These are phyloP conservation scores for Kentomonas sorsogonicus DNA, from an alignment of 208 protist genomes.

Conservation along the genomic window DNA sequence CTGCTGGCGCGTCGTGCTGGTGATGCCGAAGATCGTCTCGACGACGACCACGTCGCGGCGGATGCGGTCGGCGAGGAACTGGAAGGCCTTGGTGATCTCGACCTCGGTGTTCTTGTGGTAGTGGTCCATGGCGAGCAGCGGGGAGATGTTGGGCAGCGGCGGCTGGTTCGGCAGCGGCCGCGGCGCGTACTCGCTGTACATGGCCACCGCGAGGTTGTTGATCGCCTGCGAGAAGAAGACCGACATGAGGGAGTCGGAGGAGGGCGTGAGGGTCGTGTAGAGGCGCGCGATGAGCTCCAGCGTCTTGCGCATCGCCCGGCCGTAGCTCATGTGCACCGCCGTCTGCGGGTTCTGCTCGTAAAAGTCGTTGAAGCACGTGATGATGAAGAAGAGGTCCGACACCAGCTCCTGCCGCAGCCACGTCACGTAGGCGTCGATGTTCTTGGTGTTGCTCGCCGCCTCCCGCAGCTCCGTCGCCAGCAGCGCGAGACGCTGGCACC, in stretches of 20 bases:
- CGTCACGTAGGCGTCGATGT: conserved; percentile 62
- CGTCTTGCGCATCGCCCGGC: conserved; percentile 65
- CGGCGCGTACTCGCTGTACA: conserved; percentile 72
- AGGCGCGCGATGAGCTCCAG: conserved; percentile 67
- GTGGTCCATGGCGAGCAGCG: conserved; percentile 63
- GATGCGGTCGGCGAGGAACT: conserved; percentile 62
- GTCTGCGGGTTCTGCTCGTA: conserved; percentile 51
- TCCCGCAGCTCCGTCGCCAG: conserved; percentile 58
- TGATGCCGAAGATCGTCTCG: conserved; percentile 77
- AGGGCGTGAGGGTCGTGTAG: conserved; percentile 63
- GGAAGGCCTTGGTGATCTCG: conserved; percentile 49
- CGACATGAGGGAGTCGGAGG: conserved; percentile 56
- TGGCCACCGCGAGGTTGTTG: conserved; percentile 60
- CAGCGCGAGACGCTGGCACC: conserved; percentile 61
- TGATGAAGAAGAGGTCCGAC: conserved; percentile 69
- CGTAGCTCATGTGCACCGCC: conserved; percentile 60
- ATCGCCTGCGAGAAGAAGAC: conserved; percentile 67
- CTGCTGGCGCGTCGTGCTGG: conserved; percentile 71
- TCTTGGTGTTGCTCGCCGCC: conserved; percentile 36
- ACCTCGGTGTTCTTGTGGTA: conserved; percentile 46
- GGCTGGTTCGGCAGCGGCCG: conserved; percentile 44
- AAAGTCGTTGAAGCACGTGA: conserved; percentile 72
- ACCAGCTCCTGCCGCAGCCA: conserved; percentile 80
- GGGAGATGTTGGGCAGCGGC: conserved; percentile 26
- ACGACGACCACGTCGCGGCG: conserved; percentile 75